Conservation (phyloP, 1,284 basidiomycete genomes). For the Vanrija sp. region DNA sequence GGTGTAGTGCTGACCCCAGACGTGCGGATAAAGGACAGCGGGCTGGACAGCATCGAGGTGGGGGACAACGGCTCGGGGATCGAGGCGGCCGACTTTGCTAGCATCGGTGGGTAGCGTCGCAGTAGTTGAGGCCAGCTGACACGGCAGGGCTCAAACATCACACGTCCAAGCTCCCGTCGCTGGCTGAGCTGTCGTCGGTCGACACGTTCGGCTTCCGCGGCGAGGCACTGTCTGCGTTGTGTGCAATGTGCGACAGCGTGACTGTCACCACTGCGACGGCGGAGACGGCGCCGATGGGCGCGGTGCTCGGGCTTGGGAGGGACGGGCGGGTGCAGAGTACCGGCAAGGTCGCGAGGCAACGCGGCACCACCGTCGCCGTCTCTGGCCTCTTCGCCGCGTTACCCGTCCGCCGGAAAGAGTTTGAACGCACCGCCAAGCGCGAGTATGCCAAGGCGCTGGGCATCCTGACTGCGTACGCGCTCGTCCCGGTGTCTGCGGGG, state of each 20-base stretch:
- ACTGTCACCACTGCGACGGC: constrained; percentile 69
- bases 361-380: constrained; percentile 80
- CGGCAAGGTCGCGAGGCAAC: constrained; percentile 67
- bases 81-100: constrained; percentile 67
- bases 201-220: constrained; percentile 93
- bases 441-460: constrained; percentile 83
- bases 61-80: constrained; percentile 91
- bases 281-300: constrained; percentile 69
- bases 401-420: constrained; percentile 88
- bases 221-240: constrained; percentile 90
- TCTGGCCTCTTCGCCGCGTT: constrained; percentile 72
- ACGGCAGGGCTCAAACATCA: constrained; percentile 82
- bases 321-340: constrained; percentile 58
- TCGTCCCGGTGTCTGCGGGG: constrained; percentile 63
- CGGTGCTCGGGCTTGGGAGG: constrained; percentile 66
- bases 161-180: constrained; percentile 83
- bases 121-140: no score
- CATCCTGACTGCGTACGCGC: constrained; percentile 82
- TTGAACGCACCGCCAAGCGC: constrained; percentile 82
- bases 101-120: constrained; percentile 74
- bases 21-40: constrained; percentile 85
- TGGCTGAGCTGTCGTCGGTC: constrained; percentile 69
- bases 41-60: constrained; percentile 81
- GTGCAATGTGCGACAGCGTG: constrained; percentile 72
- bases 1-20: constrained; percentile 54